Base-by-base conservation (phyloP, 768 basidiomycete species). In the Strobilomyces confusus region DNA sequence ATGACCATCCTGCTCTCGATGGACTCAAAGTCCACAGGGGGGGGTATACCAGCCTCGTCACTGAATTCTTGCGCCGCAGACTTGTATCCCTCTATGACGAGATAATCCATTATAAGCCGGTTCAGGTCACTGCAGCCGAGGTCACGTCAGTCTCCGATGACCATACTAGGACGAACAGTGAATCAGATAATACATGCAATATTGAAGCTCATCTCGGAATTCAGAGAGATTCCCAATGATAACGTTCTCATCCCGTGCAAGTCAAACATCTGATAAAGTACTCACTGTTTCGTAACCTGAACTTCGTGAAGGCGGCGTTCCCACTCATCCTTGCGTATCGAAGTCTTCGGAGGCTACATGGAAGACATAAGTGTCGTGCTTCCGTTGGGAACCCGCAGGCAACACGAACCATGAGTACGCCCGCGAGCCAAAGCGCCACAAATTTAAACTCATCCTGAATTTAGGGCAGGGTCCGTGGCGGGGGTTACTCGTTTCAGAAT, bases 201-300 rank as follows among this genome's bases (percentile, higher is more conserved):
- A 68, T 78, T 80, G 64, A 62, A 46, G 25, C 78, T 88, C 85
- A 77, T 86, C 87, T 84, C 75, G 59, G 49, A 68, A 71, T 72
- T 92, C 93, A 87, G 95, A 94, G 95, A 98, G 95, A 98, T 98
- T 99, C 95, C 95, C 95, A 98, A 78, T 86, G 70, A 79, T 86
- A 69, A 67, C 75, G 70, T 80, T 75, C 71, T 89, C 86, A 88
- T 88, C 86, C 69, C 74, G 49, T 46, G n/a, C 41, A 47, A 56
- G 48, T 51, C 54, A 62, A 58, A 38, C 14, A 49, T 22, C 48
- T n/a, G n/a, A n/a, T n/a, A 44, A 51, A 15, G 46, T 44, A 87
- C 93, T 86, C 81, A 98, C 95, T 84, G 74, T 78, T 95, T 95
- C 29, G 89, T 80, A 40, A 95, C 83, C 54, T 82, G 81, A 9